Percentiles rank a stretch among this genome's conserved stretches.
phyloP scores from a whole-genome alignment of 768 basidiomycete genomes.

The Leucocoprinus leucothites region DNA sequence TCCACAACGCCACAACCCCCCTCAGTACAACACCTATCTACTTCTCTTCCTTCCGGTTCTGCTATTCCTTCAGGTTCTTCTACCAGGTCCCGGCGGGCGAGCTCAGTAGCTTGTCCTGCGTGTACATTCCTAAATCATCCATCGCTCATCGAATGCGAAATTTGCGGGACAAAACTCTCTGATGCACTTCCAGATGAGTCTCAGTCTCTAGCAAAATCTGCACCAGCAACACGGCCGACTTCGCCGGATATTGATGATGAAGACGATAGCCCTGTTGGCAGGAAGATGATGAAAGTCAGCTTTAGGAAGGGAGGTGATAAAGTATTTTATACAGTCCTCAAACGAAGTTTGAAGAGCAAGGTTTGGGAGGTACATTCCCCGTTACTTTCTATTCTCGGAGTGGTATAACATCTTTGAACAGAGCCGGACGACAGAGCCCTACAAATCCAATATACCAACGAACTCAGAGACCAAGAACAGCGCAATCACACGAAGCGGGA shows the following conservation, averaged over 20 bases:
- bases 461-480: background rate
- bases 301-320: conserved; percentile 92
- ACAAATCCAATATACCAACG: background rate
- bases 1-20: conserved; percentile 27
- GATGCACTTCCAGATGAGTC: conserved; percentile 3
- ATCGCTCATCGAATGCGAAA: conserved; percentile 73
- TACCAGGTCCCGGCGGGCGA: conserved; percentile 16
- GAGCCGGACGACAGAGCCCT: background rate
- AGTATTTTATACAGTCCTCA: conserved; percentile 73
- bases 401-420: background rate
- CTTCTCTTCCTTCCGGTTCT: conserved; percentile 34
- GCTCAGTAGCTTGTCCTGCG: conserved; percentile 65
- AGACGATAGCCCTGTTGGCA: conserved; percentile 24
- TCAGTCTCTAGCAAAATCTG: conserved; percentile 40
- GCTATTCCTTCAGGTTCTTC: background rate
- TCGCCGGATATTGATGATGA: conserved; percentile 45
- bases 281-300: conserved; percentile 70
- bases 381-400: background rate
- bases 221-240: conserved; percentile 60
- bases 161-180: conserved; percentile 75
- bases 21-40: conserved; percentile 27
- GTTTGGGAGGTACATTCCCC: conserved; percentile 62
- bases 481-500: conserved; percentile 8
- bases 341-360: conserved; percentile 64
- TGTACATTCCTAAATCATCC: conserved; percentile 94